A percentile compares a stretch with the other conserved stretches of the same genome.
Evolutionary conservation across 345 rosid species (phyloP).

Genomic region (Hypericum perforatum): DNA sequence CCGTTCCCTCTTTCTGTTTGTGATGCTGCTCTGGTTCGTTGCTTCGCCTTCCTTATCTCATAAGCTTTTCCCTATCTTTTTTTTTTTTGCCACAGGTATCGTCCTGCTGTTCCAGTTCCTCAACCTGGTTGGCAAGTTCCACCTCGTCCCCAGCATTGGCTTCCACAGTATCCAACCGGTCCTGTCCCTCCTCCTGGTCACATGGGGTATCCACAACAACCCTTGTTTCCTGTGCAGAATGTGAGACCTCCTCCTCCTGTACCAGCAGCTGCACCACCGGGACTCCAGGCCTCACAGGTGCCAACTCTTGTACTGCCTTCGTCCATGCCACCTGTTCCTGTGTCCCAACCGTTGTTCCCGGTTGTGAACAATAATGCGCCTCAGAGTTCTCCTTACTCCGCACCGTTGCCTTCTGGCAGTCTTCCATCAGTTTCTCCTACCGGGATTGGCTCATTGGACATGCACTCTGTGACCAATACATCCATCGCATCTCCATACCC

Average conservation of each 20-base stretch:
- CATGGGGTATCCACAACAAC: conserved; percentile 55
- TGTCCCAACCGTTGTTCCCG: conserved; percentile 88
- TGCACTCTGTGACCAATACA: conserved; percentile 28
- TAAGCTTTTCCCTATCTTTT: neutral
- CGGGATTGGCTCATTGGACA: conserved; percentile 39
- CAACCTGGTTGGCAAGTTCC: conserved; percentile 74
- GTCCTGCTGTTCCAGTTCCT: conserved; percentile 49
- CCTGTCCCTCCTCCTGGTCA: conserved; percentile 49
- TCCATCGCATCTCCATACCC: conserved; percentile 28
- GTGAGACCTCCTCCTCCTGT: conserved; percentile 36
- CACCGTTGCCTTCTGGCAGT: conserved; percentile 40
- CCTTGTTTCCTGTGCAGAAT: conserved; percentile 85
- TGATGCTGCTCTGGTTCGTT: neutral
- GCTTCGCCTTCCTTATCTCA: too few species aligned
- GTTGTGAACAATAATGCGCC: conserved; percentile 61
- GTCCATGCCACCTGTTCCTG: conserved; percentile 42
- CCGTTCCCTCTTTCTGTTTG: neutral
- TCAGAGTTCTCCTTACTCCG: conserved; percentile 57
- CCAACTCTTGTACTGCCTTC: conserved; percentile 62
- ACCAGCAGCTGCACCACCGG: conserved; percentile 37
- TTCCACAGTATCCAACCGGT: conserved; percentile 52
- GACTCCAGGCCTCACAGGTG: conserved; percentile 44
- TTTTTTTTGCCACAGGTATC: conserved; percentile 40
- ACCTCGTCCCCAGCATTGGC: conserved; percentile 85
- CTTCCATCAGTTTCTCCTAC: conserved; percentile 31